Evolutionary conservation across 305 asterid genomes (phyloP), one percentile per base, ranked within the genome.

Genomic region (Solanum chacoense): DNA sequence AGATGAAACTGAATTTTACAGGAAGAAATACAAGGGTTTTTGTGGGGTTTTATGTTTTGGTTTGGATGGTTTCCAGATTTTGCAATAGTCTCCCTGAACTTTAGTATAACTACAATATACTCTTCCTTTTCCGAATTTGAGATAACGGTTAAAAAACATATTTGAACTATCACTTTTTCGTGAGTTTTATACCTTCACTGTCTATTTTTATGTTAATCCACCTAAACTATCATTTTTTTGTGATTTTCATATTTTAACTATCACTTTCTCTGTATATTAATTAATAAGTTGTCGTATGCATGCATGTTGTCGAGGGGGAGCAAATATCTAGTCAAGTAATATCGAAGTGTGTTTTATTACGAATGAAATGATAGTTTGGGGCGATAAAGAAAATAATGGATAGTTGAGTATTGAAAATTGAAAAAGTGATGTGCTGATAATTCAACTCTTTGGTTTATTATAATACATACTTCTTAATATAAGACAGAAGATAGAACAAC

Each of bases 201-300:
- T 69, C 67, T 55, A 18, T 35, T 7, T 1, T 32, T 6, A 2
- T 71, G 9, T 71, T 26, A 26, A 12, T 26, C 9, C 16, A 28
- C 0, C 5, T 20, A 12, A 26, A 12, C 2, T 26, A 1, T 28
- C 18, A 28, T 71, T 2, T 28, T 69, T 13, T 71, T 6, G 0
- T 0, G 11, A 1, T 0, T 28, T 71, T 59, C 69, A 59, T 59
- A 55, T 55, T 0, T 18, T 0, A 69, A 69, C 4, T 69, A 12
- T 1, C 20, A 6, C 20, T 26, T 13, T 6, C 0, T 69, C 0
- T 11, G 4, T 69, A 69, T 69, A 34, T 34, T 34, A 34, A 34
- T n/a, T 11, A 1, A 5, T 69, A 26, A 69, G 10, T 69, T 26
- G 1, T 0, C 20, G 0, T 69, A 5, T 1, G 1, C 18, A 26